Evolutionary conservation across 371 early-diverging fungal genomes (phyloP), one percentile per base, ranked within the genome.

Genomic region (Fennellomyces sp.): DNA sequence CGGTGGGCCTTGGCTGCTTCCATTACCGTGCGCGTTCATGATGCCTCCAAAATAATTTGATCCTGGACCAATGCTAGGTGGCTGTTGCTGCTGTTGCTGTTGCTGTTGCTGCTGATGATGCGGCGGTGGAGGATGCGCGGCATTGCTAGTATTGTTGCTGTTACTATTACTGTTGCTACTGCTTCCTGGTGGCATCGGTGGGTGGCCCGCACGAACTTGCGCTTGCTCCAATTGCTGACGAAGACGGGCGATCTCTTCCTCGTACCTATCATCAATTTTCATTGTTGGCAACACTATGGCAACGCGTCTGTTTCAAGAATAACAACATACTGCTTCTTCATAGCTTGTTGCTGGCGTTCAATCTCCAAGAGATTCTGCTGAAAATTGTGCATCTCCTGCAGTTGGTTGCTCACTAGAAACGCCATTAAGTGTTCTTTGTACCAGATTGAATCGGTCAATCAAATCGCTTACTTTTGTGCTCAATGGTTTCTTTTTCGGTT

Each of bases 391-490:
- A 94, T 85, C 75, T 96, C 96, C 59, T 80, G 79, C 50, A 92
- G 81, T 72, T 96, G 96, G 51, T 75, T 80, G 61, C 71, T 82
- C 62, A 90, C 89, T 86, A 70, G 8, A 39, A 38, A 23, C 45
- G 29, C 25, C 25, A 35, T 3, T 31, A 8, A 17, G 3, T 26
- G n/a, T n/a, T n/a, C n/a, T n/a, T n/a, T n/a, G n/a, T n/a, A n/a
- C n/a, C n/a, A n/a, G n/a, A n/a, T n/a, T n/a, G n/a, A n/a, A n/a
- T n/a, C n/a, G n/a, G n/a, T n/a, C n/a, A n/a, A n/a, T n/a, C n/a
- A n/a, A n/a, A n/a, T n/a, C n/a, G 51, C 85, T 73, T 87, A 94
- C 94, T 83, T 75, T 94, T 91, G 62, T 92, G 91, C 70, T 96
- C 97, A 67, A 88, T 87, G 52, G 95, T 96, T 65, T 96, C 95